Conservation (phyloP, 768 basidiomycete genomes). For the Kwoniella mangroviensis region DNA sequence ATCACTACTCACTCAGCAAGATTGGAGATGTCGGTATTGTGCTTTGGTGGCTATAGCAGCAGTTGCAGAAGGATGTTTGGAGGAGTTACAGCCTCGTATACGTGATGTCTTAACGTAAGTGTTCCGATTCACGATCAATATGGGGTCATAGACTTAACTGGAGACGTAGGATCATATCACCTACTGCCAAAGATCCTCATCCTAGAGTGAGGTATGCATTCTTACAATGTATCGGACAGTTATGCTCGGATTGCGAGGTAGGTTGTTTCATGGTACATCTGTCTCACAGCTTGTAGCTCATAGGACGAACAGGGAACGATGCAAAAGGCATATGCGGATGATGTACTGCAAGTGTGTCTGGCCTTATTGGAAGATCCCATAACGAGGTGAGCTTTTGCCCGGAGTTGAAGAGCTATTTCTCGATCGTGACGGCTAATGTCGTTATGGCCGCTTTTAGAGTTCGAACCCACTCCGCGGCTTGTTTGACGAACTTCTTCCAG, state of each 20-base stretch:
- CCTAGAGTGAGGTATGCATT: slow-evolving; percentile 76
- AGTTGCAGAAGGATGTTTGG: slow-evolving; percentile 71
- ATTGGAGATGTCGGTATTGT: slow-evolving; percentile 84
- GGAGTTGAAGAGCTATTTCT: not conserved
- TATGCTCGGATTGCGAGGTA: slow-evolving; percentile 87
- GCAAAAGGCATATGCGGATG: slow-evolving; percentile 71
- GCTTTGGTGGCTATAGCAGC: slow-evolving; percentile 85
- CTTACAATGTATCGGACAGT: slow-evolving; percentile 79
- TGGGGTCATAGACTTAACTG: not conserved
- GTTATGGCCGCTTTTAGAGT: slow-evolving; percentile 62
- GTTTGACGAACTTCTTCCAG: slow-evolving; percentile 89
- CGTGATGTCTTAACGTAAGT: slow-evolving; percentile 79
- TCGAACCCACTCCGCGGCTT: slow-evolving; percentile 83
- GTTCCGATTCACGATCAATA: too few species aligned
- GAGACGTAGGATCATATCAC: slow-evolving; percentile 54
- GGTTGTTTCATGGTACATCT: too few species aligned
- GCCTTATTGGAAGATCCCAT: slow-evolving; percentile 76
- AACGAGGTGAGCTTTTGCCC: slow-evolving; percentile 63
- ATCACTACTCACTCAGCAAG: slow-evolving; percentile 76
- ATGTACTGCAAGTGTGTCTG: slow-evolving; percentile 73
- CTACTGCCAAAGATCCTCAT: slow-evolving; percentile 77
- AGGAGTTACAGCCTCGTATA: slow-evolving; percentile 77
- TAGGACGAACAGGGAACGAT: slow-evolving; percentile 68
- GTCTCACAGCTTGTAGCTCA: too few species aligned
- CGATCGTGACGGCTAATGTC: slow-evolving; percentile 6